Evolutionary conservation across 2,329 filamentous ascomycete genomes (phyloP).

Genomic region (Ascosphaera apis): DNA sequence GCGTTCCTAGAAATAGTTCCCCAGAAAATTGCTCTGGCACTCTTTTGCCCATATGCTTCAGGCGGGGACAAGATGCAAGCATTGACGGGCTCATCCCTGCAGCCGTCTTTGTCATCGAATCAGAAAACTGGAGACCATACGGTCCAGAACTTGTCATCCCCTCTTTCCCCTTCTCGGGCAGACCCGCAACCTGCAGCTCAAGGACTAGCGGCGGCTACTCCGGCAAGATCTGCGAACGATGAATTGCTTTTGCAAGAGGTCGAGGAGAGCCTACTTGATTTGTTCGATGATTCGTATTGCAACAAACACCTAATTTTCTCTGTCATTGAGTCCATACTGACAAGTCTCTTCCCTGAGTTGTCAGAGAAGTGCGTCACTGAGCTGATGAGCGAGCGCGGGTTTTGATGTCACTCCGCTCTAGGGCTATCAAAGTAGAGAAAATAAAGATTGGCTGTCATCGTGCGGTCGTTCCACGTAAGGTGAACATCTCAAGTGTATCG

Average conservation of each 20-base stretch:
- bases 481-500: not conserved
- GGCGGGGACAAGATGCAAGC: conserved; percentile 8
- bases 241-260: conserved; percentile 33
- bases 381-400: conserved; percentile 48
- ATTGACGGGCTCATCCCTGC: conserved; percentile 2
- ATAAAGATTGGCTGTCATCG: not conserved
- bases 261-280: conserved; percentile 40
- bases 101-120: not conserved
- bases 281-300: conserved; percentile 63
- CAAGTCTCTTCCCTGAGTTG: conserved; percentile 66
- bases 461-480: not conserved
- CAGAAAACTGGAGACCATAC: not conserved
- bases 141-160: conserved; percentile 1
- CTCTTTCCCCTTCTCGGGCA: conserved; percentile 5
- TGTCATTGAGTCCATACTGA: conserved; percentile 59
- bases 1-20: conserved; percentile 21
- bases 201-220: not conserved
- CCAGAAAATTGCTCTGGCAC: conserved; percentile 19
- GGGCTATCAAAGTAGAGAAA: not conserved
- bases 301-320: conserved; percentile 82
- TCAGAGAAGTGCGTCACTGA: conserved; percentile 46
- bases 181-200: conserved; percentile 5
- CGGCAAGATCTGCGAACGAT: conserved; percentile 16
- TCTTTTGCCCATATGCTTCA: conserved; percentile 14
- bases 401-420: conserved; percentile 1